Base-by-base conservation (phyloP, 345 rosid genomes). In the Physaria fendleri region DNA sequence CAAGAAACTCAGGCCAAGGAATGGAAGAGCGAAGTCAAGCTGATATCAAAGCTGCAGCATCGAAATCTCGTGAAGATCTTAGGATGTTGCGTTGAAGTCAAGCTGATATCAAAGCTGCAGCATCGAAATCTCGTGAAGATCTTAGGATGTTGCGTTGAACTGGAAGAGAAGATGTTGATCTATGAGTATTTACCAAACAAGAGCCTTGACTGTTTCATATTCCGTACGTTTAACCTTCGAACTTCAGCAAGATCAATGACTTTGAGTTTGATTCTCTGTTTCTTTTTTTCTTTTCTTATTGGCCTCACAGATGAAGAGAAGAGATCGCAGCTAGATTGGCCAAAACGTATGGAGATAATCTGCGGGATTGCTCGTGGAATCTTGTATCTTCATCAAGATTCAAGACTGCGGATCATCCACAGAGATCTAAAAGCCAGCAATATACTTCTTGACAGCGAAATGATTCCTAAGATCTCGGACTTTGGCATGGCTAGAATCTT, bases 121-220 rank as follows among this genome's bases (percentile, higher is more conserved):
- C 71, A 66, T 48, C 44, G 71, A 4, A 66, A 66, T 17, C 71
- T 66, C 13, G 71, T 66, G 59, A 57, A 58, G 65, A 66, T 66
- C 35, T 39, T 66, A 47, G 71, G 71, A 0, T 65, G 71, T 14
- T 65, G 62, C 5, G 68, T 60, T 52, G 66, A 77, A 39, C 44
- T 61, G 56, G 79, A 64, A 12, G 77, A 81, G 49, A 72, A 64
- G 48, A 47, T 74, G 69, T 29, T 78, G 22, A 54, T 78, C 15
- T 76, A 74, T 11, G 86, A 81, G 61, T 77, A 71, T 71, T 58
- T 76, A 76, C 81, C 79, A 4, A 81, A 81, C 47, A 62, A 62
- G 53, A 77, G 85, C 65, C 70, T 80, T 61, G 78, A 73, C 27
- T 35, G 17, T 46, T 69, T 77, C 43, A 66, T 80, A 14, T 80